Base-by-base conservation (phyloP, 345 rosid species). In the Chamaenerion angustifolium region DNA sequence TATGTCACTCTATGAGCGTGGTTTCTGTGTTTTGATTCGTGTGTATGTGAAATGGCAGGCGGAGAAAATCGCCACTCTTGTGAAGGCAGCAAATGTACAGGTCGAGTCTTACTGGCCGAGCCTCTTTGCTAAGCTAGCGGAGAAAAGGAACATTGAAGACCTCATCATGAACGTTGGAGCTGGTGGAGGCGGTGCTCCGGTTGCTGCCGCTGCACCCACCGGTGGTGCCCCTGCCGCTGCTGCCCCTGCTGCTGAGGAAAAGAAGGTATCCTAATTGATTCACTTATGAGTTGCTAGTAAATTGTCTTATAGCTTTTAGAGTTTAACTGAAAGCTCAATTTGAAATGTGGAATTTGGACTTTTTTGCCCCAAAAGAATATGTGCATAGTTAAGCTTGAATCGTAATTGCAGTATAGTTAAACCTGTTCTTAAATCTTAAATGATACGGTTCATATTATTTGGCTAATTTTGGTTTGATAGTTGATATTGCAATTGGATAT, bases 101-200 rank as follows among this genome's bases (percentile, higher is more conserved):
- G 48, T 77, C 18, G 98, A 89, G 56, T 63, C 94, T 11, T 89
- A 79, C 75, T 89, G 95, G 95, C 90, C 95, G 11, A 48, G 77
- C 65, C 64, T 85, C 51, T 85, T 89, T 64, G 82, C 88, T 13
- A 85, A 89, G 79, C 74, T 89, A 31, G 75, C 71, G 0, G 94
- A 86, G 74, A 90, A 83, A 69, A 67, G 79, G 17, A 68, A 69
- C 41, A 17, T 83, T n/a, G 85, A 66, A 16, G 88, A 82, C 48
- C 83, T 89, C 59, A 52, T 89, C 58, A 43, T 68, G 71, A 86
- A 73, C 47, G 88, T 73, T 48, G 95, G 95, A 17, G 67, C 95
- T 54, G 92, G 78, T 51, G 86, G 96, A 1, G 94, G 79, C 5
- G 77, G 70, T 0, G 72, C 71, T 31, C 71, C 83, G 1, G 75